Evolutionary conservation across 2,329 filamentous ascomycete genomes (phyloP), one percentile per base, ranked within the genome.

Genomic region (Cadophora sp.): DNA sequence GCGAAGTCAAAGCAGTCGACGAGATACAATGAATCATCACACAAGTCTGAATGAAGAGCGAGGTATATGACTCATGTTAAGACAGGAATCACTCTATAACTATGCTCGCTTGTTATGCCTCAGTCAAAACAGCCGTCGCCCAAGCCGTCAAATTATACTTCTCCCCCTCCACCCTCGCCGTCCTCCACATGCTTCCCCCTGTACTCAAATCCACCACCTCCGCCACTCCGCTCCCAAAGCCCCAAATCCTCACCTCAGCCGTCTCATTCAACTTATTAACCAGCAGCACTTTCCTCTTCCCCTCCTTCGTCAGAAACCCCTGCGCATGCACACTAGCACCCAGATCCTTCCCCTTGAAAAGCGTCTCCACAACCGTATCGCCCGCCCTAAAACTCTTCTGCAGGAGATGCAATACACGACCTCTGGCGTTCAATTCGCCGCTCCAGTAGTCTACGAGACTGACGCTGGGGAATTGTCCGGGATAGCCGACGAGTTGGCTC

Each of bases 401-500:
- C 11, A 65, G n/a, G n/a, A 65, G 53, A 40, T 65, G 50, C 34
- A 65, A 27, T 14, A 65, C 51, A 1, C 62, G 26, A 0, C 31
- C 29, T 29, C 62, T 59, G 24, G 62, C 62, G 43, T 65, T 65
- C 24, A 48, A 34, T 29, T 43, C 27, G 1, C 62, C 62, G 31
- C 48, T 65, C 62, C 31, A 46, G 43, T 65, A 65, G 26, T 65
- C 51, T 12, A 65, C 62, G 1, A 65, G 34, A 31, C 31, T 43
- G 14, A 65, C 62, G 19, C 46, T 53, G n/a, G 62, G 62, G n/a
- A 65, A 65, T 22, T 56, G 53, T 16, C 62, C 62, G 1, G 62
- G 62, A 65, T 65, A 65, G 4, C 62, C 62, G 19, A 65, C 26
- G 6, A 65, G 24, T 24, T 65, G 62, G 19, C 62, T 65, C 24